Conservation (phyloP, 768 basidiomycete genomes). For the Mrakia frigida region DNA sequence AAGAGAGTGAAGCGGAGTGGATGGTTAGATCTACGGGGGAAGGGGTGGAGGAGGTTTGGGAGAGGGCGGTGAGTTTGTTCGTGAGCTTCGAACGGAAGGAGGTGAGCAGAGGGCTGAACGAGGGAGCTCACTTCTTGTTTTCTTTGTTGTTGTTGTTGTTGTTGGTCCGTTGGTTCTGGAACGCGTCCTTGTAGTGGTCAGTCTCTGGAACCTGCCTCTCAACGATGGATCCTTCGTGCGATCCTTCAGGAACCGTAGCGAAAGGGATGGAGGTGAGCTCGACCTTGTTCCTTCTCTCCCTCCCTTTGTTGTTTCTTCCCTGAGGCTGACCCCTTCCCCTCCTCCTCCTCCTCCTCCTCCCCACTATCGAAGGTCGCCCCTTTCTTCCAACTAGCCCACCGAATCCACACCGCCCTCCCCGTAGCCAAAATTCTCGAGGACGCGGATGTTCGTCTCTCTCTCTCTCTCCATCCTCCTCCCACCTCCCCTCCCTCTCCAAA, state of each 20-base stretch:
- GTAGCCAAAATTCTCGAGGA: neutral
- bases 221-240: neutral
- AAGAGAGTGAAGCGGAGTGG: constrained; percentile 5
- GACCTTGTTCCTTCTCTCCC: neutral
- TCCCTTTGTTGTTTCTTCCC: neutral
- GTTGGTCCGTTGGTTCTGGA: neutral
- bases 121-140: neutral
- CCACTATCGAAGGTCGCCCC: neutral
- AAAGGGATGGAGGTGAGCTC: constrained; percentile 1
- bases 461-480: neutral
- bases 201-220: neutral
- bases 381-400: constrained; percentile 8
- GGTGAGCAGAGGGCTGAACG: neutral
- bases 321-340: neutral
- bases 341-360: no score
- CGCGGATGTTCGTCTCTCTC: neutral
- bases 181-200: no score
- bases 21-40: neutral
- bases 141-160: neutral
- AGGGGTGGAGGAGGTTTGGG: constrained; percentile 4
- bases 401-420: neutral
- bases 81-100: no score
- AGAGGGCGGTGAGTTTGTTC: neutral
- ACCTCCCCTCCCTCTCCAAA: no score
- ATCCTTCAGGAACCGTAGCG: neutral